Evolutionary conservation across 768 basidiomycete genomes (phyloP), one percentile per base, ranked within the genome.

Genomic region (Bullera alba): DNA sequence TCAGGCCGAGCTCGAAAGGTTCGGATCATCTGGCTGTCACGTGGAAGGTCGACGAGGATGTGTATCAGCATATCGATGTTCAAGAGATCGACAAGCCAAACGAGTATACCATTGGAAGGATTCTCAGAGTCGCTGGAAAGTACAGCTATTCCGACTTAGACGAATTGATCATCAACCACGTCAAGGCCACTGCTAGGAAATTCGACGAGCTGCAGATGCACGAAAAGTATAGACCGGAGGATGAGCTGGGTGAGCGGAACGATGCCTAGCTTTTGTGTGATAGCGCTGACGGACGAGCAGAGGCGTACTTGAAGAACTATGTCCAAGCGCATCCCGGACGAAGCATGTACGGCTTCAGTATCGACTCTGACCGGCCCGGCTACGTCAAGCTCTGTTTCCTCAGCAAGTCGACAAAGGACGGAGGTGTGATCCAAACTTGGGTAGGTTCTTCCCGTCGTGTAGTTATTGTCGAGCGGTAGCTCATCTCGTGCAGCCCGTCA

Each of bases 1-100:
- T 99, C 57, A 78, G 95, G 38, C 95, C 95, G 0, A 93, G 91
- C 16, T 96, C 93, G 3, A 91, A 92, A 72, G 93, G 93, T 14
- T 75, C 79, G 30, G 81, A 95, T 61, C 95, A 97, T 74, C 77
- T 99, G 30, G 93, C 93, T 37, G 86, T 99, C 8, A 99, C 95
- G 0, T 99, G 95, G 95, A 99, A 97, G 75, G 91, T 99, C 2
- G 93, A 92, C 56, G 86, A 95, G 51, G 87, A 84, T 53, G 76
- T 99, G 23, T 97, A 87, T 72, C 95, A 97, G 67, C 95, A 99
- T 67, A 86, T 99, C 51, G 76, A 76, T 50, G 74, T 77, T 3
- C 65, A 69, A 38, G 76, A 77, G 60, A 60, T 75, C 39, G 69
- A 75, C 63, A 77, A 77, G 51, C 70, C 70, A 1, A 71, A 73